Conservation (phyloP, 1,139 yeast genomes). For the Yamadazyma pseudoaaseri region DNA sequence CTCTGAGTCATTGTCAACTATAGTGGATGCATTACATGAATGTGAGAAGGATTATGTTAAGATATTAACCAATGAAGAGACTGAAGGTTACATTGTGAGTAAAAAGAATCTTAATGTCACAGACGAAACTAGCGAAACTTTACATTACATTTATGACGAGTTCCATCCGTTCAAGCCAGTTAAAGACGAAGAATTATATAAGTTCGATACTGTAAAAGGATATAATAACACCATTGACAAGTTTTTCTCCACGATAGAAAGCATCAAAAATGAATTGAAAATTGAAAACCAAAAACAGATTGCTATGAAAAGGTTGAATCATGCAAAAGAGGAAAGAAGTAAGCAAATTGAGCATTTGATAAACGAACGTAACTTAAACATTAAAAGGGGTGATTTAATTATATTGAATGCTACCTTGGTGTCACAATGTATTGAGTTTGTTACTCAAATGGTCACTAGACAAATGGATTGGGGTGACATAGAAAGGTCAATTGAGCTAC, state of each 20-base stretch:
- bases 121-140: constrained; percentile 30
- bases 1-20: constrained; percentile 14
- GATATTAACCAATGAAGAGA: constrained; percentile 19
- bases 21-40: constrained; percentile 42
- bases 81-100: constrained; percentile 64
- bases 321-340: constrained; percentile 72
- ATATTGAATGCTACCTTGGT: constrained; percentile 69
- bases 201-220: constrained; percentile 46
- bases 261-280: constrained; percentile 55
- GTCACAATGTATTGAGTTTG: constrained; percentile 68
- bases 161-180: constrained; percentile 82
- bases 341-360: constrained; percentile 68
- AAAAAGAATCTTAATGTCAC: constrained; percentile 52
- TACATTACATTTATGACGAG: constrained; percentile 67
- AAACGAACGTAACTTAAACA: constrained; percentile 63
- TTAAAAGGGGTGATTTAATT: constrained; percentile 70
- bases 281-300: constrained; percentile 74
- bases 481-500: constrained; percentile 69
- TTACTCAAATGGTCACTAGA: constrained; percentile 66
- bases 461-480: constrained; percentile 96
- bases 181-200: constrained; percentile 28
- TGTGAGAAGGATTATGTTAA: constrained; percentile 43
- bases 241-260: constrained; percentile 82
- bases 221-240: constrained; percentile 80
- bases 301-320: constrained; percentile 71